Evolutionary conservation across 2,329 filamentous ascomycete genomes (phyloP).

Genomic region (Xylariaceae sp.): DNA sequence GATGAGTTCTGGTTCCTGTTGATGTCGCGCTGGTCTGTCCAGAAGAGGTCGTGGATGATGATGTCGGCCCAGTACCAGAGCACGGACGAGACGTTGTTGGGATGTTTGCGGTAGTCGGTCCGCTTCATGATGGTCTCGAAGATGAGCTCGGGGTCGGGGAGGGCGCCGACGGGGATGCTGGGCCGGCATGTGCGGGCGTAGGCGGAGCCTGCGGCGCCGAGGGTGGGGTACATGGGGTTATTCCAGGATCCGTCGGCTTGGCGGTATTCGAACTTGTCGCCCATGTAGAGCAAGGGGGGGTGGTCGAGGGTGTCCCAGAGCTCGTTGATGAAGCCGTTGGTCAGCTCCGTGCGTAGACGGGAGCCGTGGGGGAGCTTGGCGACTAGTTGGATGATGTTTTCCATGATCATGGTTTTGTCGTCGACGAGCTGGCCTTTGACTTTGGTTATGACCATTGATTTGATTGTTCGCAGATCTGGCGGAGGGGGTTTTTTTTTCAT

Average conservation of each 20-base stretch:
- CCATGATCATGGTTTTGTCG: constrained; percentile 75
- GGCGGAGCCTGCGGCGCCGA: constrained; percentile 61
- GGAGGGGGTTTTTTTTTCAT: background rate
- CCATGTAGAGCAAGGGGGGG: constrained; percentile 61
- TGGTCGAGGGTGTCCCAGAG: constrained; percentile 70
- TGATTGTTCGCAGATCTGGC: constrained; percentile 57
- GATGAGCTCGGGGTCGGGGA: constrained; percentile 60
- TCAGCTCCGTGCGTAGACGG: constrained; percentile 55
- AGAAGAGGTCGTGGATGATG: constrained; percentile 69
- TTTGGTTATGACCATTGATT: constrained; percentile 56
- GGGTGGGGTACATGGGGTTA: constrained; percentile 58
- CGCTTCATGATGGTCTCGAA: constrained; percentile 59
- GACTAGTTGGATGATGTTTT: constrained; percentile 65
- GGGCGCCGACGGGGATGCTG: constrained; percentile 53
- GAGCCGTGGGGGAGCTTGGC: constrained; percentile 58
- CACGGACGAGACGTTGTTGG: constrained; percentile 66
- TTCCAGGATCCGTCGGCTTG: constrained; percentile 67
- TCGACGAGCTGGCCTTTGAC: constrained; percentile 59
- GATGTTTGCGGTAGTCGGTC: constrained; percentile 50
- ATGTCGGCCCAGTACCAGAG: constrained; percentile 70
- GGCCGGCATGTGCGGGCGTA: constrained; percentile 63
- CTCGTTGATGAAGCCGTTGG: constrained; percentile 60
- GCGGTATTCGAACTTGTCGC: constrained; percentile 59
- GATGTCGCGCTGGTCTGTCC: constrained; percentile 57
- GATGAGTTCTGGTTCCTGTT: constrained; percentile 55